Conservation (phyloP, 768 basidiomycete genomes). For the Podaxis carcinomalis region DNA sequence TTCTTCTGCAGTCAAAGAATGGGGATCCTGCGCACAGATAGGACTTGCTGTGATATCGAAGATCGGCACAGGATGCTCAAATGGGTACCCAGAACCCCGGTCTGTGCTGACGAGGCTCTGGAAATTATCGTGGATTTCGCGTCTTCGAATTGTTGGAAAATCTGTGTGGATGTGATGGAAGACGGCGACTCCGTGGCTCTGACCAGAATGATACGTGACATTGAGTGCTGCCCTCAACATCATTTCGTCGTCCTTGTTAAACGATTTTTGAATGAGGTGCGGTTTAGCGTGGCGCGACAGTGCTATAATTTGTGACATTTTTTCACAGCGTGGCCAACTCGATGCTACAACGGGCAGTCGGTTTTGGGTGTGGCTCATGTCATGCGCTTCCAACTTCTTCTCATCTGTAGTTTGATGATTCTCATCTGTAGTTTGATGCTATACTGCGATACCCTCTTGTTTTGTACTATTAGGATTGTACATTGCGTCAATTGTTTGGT, state of each 20-base stretch:
- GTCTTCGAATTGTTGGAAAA: background rate
- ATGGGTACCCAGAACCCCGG: background rate
- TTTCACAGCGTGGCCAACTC: too few relatives aligned
- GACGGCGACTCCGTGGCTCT: too few relatives aligned
- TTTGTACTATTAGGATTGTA: too few relatives aligned
- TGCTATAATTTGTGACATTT: too few relatives aligned
- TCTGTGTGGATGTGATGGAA: background rate
- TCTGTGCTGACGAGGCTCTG: background rate
- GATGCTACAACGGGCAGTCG: background rate
- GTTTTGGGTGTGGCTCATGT: background rate
- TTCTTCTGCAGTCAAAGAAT: background rate
- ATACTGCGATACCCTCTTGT: too few relatives aligned
- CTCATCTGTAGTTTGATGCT: background rate
- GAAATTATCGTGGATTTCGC: background rate
- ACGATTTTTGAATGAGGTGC: background rate
- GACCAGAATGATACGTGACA: background rate
- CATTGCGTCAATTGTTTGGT: background rate
- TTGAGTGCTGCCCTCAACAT: background rate
- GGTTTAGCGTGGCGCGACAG: too few relatives aligned
- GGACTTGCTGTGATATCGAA: background rate
- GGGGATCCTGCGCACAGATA: background rate
- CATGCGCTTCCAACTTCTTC: background rate
- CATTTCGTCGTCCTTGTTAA: background rate
- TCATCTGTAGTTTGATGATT: background rate
- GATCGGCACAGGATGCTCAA: background rate